Base-by-base conservation (phyloP, 1,284 basidiomycete species). In the Puccinia hordei region DNA sequence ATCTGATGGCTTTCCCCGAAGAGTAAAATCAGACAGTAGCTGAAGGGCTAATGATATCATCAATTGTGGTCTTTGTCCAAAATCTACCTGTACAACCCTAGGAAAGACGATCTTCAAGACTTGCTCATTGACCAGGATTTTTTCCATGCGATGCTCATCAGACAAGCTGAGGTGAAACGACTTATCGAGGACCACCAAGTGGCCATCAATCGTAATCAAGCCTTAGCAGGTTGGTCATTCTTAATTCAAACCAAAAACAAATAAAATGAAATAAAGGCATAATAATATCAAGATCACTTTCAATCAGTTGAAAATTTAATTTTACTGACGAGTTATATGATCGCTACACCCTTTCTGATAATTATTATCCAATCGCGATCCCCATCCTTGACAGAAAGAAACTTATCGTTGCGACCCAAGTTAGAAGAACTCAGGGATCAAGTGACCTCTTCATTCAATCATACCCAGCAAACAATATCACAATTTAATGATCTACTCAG, bases 71-170 rank as follows among this genome's bases (percentile, higher is more conserved):
- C 24, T 59, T 30, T 9, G 4, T 59, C 13, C 57, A 30, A 27
- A 8, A 1, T 63, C 0, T 2, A 44, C 59, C 22, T 9, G 27
- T 22, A 15, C 35, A 35, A 24, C 15, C 2, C 33, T 61, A 80
- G 78, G n/a, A 80, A 80, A 63, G 78, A 80, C 65, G 78, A 80
- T 33, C 53, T 80, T 51, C 69, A 73, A 44, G 69, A 80, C 46
- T 44, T 80, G 35, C 73, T 80, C 27, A 61, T 73, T n/a, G 69
- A 73, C 51, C 41, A 53, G 0, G 57, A 73, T 9, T 80, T 73
- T 55, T 80, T 80, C 27, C 27, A 73, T 27, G 68, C 78, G 15
- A 65, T 63, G 41, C 61, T 80, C 33, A 73, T 73, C 44, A 35
- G 53, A 51, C 59, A 59, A 66, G 9, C 69, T 27, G 22, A 65